phyloP scores from a whole-genome alignment of 2,329 filamentous ascomycete species.

The Lasiodiplodia sp. region DNA sequence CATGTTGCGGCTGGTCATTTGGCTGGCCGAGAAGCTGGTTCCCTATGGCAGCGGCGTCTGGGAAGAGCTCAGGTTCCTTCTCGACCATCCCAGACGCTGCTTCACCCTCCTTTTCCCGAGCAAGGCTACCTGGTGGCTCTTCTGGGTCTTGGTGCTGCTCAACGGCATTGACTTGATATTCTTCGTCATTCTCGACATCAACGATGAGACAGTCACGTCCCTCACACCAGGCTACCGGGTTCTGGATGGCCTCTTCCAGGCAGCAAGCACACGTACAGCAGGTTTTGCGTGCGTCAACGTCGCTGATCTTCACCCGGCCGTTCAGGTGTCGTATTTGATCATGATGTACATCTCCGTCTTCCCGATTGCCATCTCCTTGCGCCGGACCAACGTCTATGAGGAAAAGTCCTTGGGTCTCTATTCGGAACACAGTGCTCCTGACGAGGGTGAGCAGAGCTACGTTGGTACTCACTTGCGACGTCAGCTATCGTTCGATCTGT shows the following conservation, averaged over 20 bases:
- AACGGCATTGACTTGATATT: conserved; percentile 88
- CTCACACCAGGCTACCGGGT: conserved; percentile 78
- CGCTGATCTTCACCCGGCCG: conserved; percentile 80
- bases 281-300: conserved; percentile 86
- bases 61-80: conserved; percentile 88
- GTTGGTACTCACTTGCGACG: conserved; percentile 89
- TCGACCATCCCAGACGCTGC: conserved; percentile 94
- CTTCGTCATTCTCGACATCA: conserved; percentile 89
- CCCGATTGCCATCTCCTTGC: conserved; percentile 93
- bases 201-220: conserved; percentile 71
- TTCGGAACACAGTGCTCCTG: conserved; percentile 50
- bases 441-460: conserved; percentile 72
- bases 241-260: conserved; percentile 88
- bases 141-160: conserved; percentile 80
- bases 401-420: conserved; percentile 85
- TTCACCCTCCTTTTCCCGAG: conserved; percentile 94
- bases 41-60: conserved; percentile 74
- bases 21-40: conserved; percentile 73
- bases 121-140: conserved; percentile 93
- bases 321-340: conserved; percentile 92
- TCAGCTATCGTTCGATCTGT: conserved; percentile 95
- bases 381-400: conserved; percentile 94
- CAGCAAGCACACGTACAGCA: conserved; percentile 86
- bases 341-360: conserved; percentile 99
- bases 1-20: conserved; percentile 93